Base-by-base conservation (phyloP, 2,329 filamentous ascomycete genomes). In the Albophoma yamanashiensis region DNA sequence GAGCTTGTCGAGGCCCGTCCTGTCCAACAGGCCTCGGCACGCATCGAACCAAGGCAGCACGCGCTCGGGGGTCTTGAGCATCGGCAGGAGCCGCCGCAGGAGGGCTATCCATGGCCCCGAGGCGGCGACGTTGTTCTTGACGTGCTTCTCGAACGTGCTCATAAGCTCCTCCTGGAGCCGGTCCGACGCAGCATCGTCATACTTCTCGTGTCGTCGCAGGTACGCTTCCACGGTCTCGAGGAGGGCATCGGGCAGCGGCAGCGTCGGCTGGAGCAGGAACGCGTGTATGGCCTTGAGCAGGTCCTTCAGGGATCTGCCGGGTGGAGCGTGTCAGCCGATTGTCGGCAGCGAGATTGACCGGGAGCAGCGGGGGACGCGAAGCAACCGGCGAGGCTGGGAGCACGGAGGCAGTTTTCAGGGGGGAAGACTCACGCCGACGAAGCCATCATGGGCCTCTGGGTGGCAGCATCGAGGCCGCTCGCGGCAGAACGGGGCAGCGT, bases 101-200 rank as follows among this genome's bases (percentile, higher is more conserved):
- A 89, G 80, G 57, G 82, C 80, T 22, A 92, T 78, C 73, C 92
- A 94, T n/a, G 84, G 75, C 11, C 82, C 84, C 69, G 83, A 82
- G 65, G 84, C 82, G 57, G 79, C 71, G 2, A 82, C 75, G 31
- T 78, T 77, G 40, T 80, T 79, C 31, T 78, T 78, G 61, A 92
- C 82, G 64, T 84, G 78, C 67, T 82, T 85, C 61, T 86, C 79
- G 74, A 87, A 91, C 59, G 90, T 79, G 31, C 78, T 73, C 47
- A 87, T 75, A 9, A 94, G 79, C 66, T 92, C 89, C 47, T 91
- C 88, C 63, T 91, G 85, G 57, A 92, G 78, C 60, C 86, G 84
- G 64, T 90, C 87, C n/a, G 85, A 81, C 47, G 85, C 80, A 60
- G 79, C 75, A 58, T 91, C 88, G 67, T 92, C 89, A 64, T 84